These are phyloP conservation scores for Thermothelomyces thermophilus DNA, from an alignment of 2,329 filamentous ascomycete genomes.

Conservation along the genomic window DNA sequence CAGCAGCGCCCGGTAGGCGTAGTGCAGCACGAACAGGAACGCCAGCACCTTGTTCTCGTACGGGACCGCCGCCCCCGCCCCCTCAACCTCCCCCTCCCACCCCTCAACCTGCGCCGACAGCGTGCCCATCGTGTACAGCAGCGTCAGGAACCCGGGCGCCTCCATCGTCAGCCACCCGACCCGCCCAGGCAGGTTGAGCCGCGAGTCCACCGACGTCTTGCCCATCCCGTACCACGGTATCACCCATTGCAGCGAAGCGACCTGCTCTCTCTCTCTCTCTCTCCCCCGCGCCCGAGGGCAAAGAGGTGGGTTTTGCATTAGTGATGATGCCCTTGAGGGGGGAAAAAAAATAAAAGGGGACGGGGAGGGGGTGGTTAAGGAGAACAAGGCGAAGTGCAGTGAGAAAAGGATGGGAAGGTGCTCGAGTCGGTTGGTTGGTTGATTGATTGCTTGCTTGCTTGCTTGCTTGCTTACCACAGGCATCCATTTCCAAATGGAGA, in stretches of 20 bases:
- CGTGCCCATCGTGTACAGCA: conserved; percentile 72
- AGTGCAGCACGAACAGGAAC: conserved; percentile 70
- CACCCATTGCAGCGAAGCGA: conserved; percentile 68
- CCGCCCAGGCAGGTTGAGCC: conserved; percentile 81
- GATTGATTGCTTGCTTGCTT: too few species aligned
- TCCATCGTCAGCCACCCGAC: conserved; percentile 89
- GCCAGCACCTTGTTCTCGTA: conserved; percentile 74
- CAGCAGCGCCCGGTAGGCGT: conserved; percentile 80
- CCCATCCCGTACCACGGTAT: conserved; percentile 83
- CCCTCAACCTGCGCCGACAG: conserved; percentile 54
- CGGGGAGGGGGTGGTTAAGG: conserved; percentile 28
- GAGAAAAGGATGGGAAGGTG: too few species aligned
- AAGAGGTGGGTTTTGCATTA: too few species aligned
- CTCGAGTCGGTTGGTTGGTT: too few species aligned
- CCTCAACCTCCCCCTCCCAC: too few species aligned
- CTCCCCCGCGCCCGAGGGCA: too few species aligned
- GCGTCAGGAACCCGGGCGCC: conserved; percentile 63
- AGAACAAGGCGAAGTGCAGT: neutral
- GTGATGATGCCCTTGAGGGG: too few species aligned
- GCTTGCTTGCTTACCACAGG: conserved; percentile 50
- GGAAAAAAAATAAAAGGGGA: conserved; percentile 4
- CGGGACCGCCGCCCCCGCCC: too few species aligned
- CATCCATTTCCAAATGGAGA: conserved; percentile 49
- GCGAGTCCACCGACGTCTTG: conserved; percentile 73
- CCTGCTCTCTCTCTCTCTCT: conserved; percentile 37